A percentile compares a stretch with the other conserved stretches of the same genome.
Evolutionary conservation across 768 basidiomycete species (phyloP).

Genomic region (Boletellus sp.): DNA sequence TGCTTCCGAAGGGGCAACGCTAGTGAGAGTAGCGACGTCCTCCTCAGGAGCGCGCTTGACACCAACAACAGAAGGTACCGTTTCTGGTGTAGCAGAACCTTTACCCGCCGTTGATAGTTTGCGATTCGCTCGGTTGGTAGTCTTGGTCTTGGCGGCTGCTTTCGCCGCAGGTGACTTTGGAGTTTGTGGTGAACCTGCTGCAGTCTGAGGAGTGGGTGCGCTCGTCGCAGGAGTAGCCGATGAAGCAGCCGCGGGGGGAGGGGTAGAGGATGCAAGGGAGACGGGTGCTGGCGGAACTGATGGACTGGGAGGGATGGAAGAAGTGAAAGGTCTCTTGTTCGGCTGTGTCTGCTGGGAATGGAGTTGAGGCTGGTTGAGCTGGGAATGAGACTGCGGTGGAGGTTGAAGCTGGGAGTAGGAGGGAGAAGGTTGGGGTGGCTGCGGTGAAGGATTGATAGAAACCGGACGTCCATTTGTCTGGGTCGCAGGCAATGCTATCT

Average conservation of each 20-base stretch:
- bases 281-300: constrained; percentile 13
- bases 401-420: constrained; percentile 8
- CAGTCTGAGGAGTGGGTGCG: constrained; percentile 37
- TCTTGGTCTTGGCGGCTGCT: constrained; percentile 44
- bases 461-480: constrained; percentile 28
- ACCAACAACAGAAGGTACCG: constrained; percentile 27
- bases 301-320: constrained; percentile 23
- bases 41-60: constrained; percentile 38
- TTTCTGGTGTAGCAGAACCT: constrained; percentile 35
- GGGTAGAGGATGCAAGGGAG: constrained; percentile 34
- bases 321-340: constrained; percentile 17
- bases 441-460: constrained; percentile 28
- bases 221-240: constrained; percentile 50
- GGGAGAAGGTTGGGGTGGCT: constrained; percentile 9
- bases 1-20: constrained; percentile 30
- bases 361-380: constrained; percentile 4
- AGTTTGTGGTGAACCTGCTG: constrained; percentile 56
- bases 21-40: constrained; percentile 23
- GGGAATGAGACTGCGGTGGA: constrained; percentile 9
- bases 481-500: constrained; percentile 19
- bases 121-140: constrained; percentile 19
- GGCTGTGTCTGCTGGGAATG: constrained; percentile 8
- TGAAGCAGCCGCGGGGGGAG: constrained; percentile 42
- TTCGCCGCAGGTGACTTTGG: constrained; percentile 72
- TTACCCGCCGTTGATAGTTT: constrained; percentile 32